Base-by-base conservation (phyloP, 352 stramenopile species). In the Globisporangium mamillatum region DNA sequence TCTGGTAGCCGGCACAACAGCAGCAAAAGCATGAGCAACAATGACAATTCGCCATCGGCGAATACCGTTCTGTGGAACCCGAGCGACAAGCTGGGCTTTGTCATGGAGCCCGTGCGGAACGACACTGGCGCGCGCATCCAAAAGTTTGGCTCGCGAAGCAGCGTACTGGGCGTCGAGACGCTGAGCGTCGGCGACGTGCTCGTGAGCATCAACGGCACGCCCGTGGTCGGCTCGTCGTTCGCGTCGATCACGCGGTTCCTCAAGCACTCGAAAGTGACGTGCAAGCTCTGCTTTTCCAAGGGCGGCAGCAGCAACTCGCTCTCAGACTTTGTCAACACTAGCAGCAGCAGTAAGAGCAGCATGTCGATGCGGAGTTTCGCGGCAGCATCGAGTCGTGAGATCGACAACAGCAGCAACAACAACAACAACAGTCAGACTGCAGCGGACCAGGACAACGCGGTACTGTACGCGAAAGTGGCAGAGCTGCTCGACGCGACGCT, bases 31-130 rank as follows among this genome's bases (percentile, higher is more conserved):
- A 44, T 44, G 27, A 67, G 56, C 53, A 32, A 44, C 38, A 60
- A 75, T 22, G 62, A 7, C 27, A 72, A 74, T 18, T 41, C 68
- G 10, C 72, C 60, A 14, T 46, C 52, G 20, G 36, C 72, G 14
- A 85, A 76, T 25, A 84, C 82, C 0, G 80, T 93, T 29, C 71
- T 94, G 24, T 94, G 87, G 87, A 91, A 92, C 67, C 83, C 85
- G 0, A 79, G 73, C 14, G 87, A 93, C 69, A 85, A 86, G 38
- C 82, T 94, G n/a, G 87, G 87, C 7, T 75, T 94, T 48, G 65
- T 78, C 54, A 57, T 94, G 24, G 84, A 90, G 56, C 75, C 82
- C 2, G 66, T 78, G 3, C 63, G 60, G 29, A 81, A 86, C 56
- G 78, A 83, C 25, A 73, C 69, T 1, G 87, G 87, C 4, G 87